phyloP scores from a whole-genome alignment of 345 rosid genomes.

The Psidium friedrichsthalianum region DNA sequence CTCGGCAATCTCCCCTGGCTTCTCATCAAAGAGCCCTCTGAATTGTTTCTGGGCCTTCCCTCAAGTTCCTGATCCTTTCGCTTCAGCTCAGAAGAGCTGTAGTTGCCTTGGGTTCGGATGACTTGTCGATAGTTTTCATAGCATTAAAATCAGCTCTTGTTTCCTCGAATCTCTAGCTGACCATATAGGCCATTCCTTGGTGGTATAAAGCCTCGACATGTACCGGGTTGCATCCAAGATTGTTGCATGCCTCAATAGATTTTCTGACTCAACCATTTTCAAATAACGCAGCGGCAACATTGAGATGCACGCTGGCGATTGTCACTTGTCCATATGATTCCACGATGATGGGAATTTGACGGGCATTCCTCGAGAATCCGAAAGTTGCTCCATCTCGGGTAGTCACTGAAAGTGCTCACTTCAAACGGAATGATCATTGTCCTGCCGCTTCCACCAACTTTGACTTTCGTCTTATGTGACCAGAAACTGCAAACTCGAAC shows the following conservation, averaged over 20 bases:
- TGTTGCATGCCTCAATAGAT: no score
- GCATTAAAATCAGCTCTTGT: constrained; percentile 60
- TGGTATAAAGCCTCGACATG: constrained; percentile 80
- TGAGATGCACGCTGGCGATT: no score
- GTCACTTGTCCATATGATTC: no score
- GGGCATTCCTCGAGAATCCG: no score
- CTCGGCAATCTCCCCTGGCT: constrained; percentile 80
- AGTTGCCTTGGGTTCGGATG: constrained; percentile 45
- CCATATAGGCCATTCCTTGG: constrained; percentile 93
- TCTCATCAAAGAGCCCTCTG: constrained; percentile 90
- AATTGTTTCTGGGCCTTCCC: constrained; percentile 75
- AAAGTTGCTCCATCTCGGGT: no score
- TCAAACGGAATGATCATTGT: no score
- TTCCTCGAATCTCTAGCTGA: constrained; percentile 70
- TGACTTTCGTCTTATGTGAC: no score
- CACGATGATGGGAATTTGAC: no score
- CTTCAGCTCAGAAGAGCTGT: constrained; percentile 72
- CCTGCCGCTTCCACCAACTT: no score
- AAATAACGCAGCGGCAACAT: no score
- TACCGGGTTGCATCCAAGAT: constrained; percentile 76
- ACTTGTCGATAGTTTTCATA: constrained; percentile 48
- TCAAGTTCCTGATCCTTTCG: constrained; percentile 71
- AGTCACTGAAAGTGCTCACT: no score
- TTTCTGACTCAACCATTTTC: no score
- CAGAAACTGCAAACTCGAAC: neutral